These are phyloP conservation scores for Penicillium sp. DNA, from an alignment of 2,329 filamentous ascomycete species.

Conservation along the genomic window DNA sequence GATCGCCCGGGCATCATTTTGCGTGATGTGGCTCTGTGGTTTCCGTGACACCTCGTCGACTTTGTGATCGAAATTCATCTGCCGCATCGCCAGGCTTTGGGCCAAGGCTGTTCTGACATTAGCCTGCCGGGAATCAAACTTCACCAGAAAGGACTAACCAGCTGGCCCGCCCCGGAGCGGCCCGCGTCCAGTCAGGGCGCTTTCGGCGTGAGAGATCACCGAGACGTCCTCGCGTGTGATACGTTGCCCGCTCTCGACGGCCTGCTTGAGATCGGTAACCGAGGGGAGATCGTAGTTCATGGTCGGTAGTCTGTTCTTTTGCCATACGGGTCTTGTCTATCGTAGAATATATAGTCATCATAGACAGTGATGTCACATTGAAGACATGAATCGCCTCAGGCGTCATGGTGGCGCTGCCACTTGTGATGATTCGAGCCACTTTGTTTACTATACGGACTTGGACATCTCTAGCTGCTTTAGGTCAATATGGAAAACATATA, in stretches of 20 bases:
- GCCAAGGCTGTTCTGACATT: conserved; percentile 27
- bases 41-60: conserved; percentile 32
- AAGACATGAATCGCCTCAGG: conserved; percentile 19
- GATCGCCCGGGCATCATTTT: conserved; percentile 32
- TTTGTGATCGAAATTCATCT: conserved; percentile 36
- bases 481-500: too few relatives aligned
- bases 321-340: neutral
- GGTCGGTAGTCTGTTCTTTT: neutral
- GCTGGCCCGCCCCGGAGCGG: conserved; percentile 33
- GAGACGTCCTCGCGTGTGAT: conserved; percentile 35
- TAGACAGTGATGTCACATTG: conserved; percentile 28
- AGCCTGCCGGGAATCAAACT: neutral
- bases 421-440: neutral
- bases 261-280: conserved; percentile 31
- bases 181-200: conserved; percentile 30
- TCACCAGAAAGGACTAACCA: conserved; percentile 15
- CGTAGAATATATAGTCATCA: conserved; percentile 11
- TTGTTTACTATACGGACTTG: neutral
- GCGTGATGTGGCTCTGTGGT: conserved; percentile 32
- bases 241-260: conserved; percentile 31
- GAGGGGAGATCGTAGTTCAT: conserved; percentile 29
- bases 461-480: too few relatives aligned
- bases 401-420: conserved; percentile 21
- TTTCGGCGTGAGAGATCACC: conserved; percentile 32
- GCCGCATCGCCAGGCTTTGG: conserved; percentile 32